phyloP scores from a whole-genome alignment of 495 filamentous ascomycete genomes.

The Halenospora varia region DNA sequence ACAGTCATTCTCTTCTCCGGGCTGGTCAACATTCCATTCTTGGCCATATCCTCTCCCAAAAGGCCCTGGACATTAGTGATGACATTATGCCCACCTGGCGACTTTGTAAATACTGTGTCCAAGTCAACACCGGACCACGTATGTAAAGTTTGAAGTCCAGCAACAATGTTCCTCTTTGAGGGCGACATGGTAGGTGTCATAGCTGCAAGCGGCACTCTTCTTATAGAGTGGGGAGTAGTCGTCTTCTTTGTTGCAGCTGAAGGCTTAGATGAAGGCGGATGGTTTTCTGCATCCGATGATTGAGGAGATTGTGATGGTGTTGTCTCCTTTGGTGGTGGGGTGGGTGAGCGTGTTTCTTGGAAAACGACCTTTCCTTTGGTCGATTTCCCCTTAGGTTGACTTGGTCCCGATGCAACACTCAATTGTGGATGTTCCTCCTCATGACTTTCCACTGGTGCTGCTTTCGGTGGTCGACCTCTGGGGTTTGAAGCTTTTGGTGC shows the following conservation, averaged over 20 bases:
- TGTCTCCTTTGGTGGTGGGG: conserved; percentile 17
- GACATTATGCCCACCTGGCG: conserved; percentile 11
- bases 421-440: background rate
- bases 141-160: conserved; percentile 53
- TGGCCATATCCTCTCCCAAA: conserved; percentile 29
- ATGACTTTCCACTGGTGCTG: conserved; percentile 17
- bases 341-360: conserved; percentile 7
- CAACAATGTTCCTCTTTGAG: conserved; percentile 56
- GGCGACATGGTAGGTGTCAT: conserved; percentile 60
- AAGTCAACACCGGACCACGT: conserved; percentile 75
- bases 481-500: conserved; percentile 6
- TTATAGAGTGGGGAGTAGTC: conserved; percentile 27
- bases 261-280: conserved; percentile 61
- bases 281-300: conserved; percentile 78
- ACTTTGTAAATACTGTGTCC: conserved; percentile 50
- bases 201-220: conserved; percentile 43
- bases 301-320: conserved; percentile 62
- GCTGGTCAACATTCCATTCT: conserved; percentile 56
- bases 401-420: background rate
- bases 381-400: conserved; percentile 13
- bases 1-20: conserved; percentile 88
- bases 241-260: conserved; percentile 25
- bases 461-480: conserved; percentile 15
- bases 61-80: conserved; percentile 3
- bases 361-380: background rate